Evolutionary conservation across 805 yeast species (phyloP).

Genomic region (Candida sanyiensis): DNA sequence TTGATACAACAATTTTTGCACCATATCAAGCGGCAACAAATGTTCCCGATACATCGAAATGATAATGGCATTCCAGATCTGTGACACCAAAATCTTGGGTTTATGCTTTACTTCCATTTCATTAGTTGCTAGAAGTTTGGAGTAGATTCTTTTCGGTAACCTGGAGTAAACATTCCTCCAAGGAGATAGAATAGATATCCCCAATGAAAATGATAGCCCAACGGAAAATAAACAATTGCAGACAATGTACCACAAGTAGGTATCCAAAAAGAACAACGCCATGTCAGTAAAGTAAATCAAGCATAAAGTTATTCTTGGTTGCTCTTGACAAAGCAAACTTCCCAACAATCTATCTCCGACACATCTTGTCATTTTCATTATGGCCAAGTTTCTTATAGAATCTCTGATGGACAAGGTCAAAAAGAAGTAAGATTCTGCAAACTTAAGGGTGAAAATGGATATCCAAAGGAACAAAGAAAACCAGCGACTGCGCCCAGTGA

Average conservation of each 20-base stretch:
- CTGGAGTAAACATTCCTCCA: conserved; percentile 78
- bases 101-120: conserved; percentile 36
- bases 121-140: conserved; percentile 48
- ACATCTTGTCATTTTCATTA: conserved; percentile 53
- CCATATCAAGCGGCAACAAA: conserved; percentile 65
- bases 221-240: conserved; percentile 74
- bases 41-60: conserved; percentile 82
- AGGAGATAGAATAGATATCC: conserved; percentile 81
- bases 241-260: conserved; percentile 80
- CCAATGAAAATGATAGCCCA: conserved; percentile 63
- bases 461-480: conserved; percentile 68
- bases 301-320: conserved; percentile 49
- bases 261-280: conserved; percentile 69
- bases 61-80: conserved; percentile 80
- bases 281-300: conserved; percentile 58
- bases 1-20: conserved; percentile 56
- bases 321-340: conserved; percentile 44
- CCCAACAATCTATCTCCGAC: conserved; percentile 60
- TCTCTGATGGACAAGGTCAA: conserved; percentile 68
- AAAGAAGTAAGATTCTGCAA: conserved; percentile 73
- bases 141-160: conserved; percentile 68
- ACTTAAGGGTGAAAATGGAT: conserved; percentile 60
- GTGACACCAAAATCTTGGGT: conserved; percentile 55
- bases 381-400: conserved; percentile 63
- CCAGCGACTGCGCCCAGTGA: conserved; percentile 48